These are phyloP conservation scores for Diaporthe sp. DNA, from an alignment of 2,329 filamentous ascomycete species.

Conservation along the genomic window DNA sequence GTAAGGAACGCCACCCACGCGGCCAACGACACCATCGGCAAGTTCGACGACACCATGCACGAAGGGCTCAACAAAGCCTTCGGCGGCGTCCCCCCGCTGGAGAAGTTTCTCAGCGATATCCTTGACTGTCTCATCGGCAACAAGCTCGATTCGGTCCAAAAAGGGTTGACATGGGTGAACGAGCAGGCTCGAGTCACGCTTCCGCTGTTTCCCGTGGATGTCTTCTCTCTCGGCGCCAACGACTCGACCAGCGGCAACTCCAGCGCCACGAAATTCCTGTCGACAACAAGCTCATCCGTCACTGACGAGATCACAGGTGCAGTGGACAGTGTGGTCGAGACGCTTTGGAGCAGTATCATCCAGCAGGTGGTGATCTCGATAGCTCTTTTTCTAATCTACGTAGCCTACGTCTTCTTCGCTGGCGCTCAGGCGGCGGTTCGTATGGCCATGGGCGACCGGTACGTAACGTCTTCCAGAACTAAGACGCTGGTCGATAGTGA, in stretches of 20 bases:
- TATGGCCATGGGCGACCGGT: conserved; percentile 57
- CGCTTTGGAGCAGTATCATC: conserved; percentile 77
- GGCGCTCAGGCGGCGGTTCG: conserved; percentile 75
- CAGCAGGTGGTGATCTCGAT: conserved; percentile 86
- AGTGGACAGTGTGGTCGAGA: conserved; percentile 77
- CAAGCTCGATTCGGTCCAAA: conserved; percentile 87
- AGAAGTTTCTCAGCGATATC: conserved; percentile 83
- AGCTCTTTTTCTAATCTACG: conserved; percentile 80
- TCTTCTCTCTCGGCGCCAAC: conserved; percentile 85
- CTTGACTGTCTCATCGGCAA: conserved; percentile 89
- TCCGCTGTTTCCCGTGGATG: conserved; percentile 82
- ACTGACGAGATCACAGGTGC: conserved; percentile 87
- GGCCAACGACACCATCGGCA: conserved; percentile 87
- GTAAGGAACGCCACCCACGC: conserved; percentile 86
- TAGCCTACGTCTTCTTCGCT: conserved; percentile 83
- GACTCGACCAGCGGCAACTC: conserved; percentile 70
- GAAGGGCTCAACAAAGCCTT: conserved; percentile 82
- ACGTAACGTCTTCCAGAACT: background rate
- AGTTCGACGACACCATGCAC: conserved; percentile 84
- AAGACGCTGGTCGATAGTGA: background rate
- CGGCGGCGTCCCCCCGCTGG: conserved; percentile 58
- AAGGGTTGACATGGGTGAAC: conserved; percentile 93
- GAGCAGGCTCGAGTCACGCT: conserved; percentile 88
- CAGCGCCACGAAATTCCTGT: conserved; percentile 72
- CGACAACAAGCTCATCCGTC: conserved; percentile 80